phyloP scores from a whole-genome alignment of 345 rosid genomes.

The Sisymbrium altissimum region DNA sequence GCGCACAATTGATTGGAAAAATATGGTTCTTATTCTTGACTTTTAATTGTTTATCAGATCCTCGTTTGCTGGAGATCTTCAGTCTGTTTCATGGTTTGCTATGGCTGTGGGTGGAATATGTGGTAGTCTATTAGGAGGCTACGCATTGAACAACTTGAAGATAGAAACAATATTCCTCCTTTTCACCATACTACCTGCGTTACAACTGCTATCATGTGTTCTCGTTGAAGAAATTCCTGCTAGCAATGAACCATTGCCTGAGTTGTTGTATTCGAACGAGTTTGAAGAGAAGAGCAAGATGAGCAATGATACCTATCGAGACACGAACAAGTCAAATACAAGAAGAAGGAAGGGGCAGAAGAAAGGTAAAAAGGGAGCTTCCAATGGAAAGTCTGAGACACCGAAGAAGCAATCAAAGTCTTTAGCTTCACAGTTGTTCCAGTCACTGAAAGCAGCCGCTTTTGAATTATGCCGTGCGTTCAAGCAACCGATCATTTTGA shows the following conservation, averaged over 20 bases:
- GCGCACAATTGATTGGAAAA: background rate
- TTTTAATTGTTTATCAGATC: constrained; percentile 49
- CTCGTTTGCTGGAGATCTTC: constrained; percentile 92
- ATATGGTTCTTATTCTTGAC: background rate
- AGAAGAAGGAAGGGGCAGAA: constrained; percentile 77
- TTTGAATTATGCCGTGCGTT: constrained; percentile 60
- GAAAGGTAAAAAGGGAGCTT: constrained; percentile 38
- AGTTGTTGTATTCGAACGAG: constrained; percentile 28
- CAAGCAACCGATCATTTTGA: constrained; percentile 72
- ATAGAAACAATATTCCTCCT: constrained; percentile 77
- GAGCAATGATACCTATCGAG: constrained; percentile 33
- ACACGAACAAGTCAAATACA: constrained; percentile 42
- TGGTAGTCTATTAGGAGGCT: constrained; percentile 90
- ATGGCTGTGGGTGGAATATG: constrained; percentile 95
- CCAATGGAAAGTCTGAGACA: constrained; percentile 29
- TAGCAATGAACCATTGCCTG: constrained; percentile 32
- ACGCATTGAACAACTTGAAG: constrained; percentile 62
- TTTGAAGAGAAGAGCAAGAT: constrained; percentile 44
- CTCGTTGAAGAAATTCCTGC: constrained; percentile 58
- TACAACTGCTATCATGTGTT: constrained; percentile 75
- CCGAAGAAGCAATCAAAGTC: constrained; percentile 35
- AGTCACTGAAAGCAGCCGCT: constrained; percentile 66
- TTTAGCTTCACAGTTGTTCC: constrained; percentile 46
- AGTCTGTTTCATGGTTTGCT: constrained; percentile 84
- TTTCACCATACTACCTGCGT: constrained; percentile 63